phyloP scores from a whole-genome alignment of 768 basidiomycete genomes.

The Amylocystis lapponica region DNA sequence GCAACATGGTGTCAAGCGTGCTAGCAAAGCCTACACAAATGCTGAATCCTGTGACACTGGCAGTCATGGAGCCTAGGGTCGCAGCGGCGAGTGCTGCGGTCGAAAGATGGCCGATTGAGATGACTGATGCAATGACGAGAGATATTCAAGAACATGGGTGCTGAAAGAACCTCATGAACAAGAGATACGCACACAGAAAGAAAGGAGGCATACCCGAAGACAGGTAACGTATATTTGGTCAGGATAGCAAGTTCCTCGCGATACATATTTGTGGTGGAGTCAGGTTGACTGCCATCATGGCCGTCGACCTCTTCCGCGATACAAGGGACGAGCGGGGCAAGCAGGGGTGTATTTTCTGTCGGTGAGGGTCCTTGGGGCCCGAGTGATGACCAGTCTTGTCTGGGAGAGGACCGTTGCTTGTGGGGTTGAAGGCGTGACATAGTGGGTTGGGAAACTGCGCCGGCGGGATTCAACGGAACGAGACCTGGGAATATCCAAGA shows the following conservation, averaged over 20 bases:
- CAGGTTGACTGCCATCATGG: conserved; percentile 26
- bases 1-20: conserved; percentile 89
- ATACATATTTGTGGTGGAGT: conserved; percentile 32
- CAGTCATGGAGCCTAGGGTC: conserved; percentile 44
- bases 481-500: conserved; percentile 3
- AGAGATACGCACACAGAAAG: too few relatives aligned
- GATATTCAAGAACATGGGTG: conserved; percentile 83
- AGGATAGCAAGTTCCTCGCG: conserved; percentile 59
- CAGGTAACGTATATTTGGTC: conserved; percentile 59
- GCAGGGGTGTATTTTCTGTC: conserved; percentile 53
- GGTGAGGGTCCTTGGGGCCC: conserved; percentile 20
- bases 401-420: conserved; percentile 26
- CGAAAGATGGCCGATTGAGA: conserved; percentile 88
- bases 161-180: conserved; percentile 31
- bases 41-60: conserved; percentile 62
- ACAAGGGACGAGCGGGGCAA: conserved; percentile 49
- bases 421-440: conserved; percentile 34
- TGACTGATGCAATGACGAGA: conserved; percentile 74
- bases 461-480: conserved; percentile 14
- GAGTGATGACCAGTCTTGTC: conserved; percentile 19
- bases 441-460: conserved; percentile 28
- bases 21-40: conserved; percentile 79
- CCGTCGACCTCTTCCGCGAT: conserved; percentile 46
- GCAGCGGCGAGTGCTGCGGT: conserved; percentile 81
- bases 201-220: conserved; percentile 52